Evolutionary conservation across 1,139 yeast genomes (phyloP), one percentile per base, ranked within the genome.

Genomic region (Nakaseomyces bracarensis): DNA sequence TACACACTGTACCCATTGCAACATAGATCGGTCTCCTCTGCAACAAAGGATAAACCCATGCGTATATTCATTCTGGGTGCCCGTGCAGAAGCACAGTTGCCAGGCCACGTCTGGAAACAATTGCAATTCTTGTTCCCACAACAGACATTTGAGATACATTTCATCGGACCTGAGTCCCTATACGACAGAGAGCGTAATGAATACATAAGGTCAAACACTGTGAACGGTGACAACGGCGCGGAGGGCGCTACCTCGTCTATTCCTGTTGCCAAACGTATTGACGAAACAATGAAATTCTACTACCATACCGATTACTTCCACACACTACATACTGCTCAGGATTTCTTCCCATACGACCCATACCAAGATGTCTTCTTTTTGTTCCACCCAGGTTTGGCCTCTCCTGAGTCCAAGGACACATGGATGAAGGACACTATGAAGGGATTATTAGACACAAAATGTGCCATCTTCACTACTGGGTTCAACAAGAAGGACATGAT

Each of bases 301-400:
- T 82, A 83, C 65, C 95, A 89, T 63, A 84, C 97, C 2, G 82
- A 83, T 57, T 89, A 82, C 63, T 91, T 91, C 77, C 87, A 87
- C 59, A 91, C 83, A 40, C 71, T 83, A 46, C 95, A 91, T 64
- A 86, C 86, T 53, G 81, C 84, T 45, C 94, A 91, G 54, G 96
- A 89, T 64, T 82, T 91, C 61, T 86, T 87, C 79, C 98, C 98
- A 13, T 91, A 89, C 62, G 98, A 91, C 63, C 98, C 99, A 33
- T 91, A 89, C 64, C 74, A 85, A 61, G 98, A 91, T 62, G 77
- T 79, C 22, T 91, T 91, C 67, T 87, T 86, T 72, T 69, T 85
- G 42, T 91, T 89, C 82, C 97, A 91, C 63, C 97, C 98, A 2
- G 96, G 96, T 36, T 75, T 87, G 62, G 82, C 86, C 21, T 83